phyloP scores from a whole-genome alignment of 1,284 basidiomycete genomes.

The Coniophora puteana region DNA sequence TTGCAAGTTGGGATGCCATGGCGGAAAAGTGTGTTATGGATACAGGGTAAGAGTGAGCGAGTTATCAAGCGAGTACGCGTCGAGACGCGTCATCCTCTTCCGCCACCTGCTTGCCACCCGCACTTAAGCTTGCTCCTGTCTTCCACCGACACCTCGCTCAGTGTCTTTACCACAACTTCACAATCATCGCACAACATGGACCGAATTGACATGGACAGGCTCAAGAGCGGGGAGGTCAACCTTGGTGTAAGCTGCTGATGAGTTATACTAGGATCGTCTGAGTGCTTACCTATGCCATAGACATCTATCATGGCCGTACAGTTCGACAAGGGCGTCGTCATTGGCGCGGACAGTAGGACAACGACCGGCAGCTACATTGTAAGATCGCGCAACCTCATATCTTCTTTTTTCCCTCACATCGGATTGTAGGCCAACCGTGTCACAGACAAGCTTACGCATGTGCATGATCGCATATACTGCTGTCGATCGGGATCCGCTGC shows the following conservation, averaged over 20 bases:
- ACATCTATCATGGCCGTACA: conserved; percentile 99
- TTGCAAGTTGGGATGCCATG: conserved; percentile 52
- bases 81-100: conserved; percentile 60
- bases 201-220: conserved; percentile 66
- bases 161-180: conserved; percentile 13
- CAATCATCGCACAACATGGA: conserved; percentile 44
- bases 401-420: conserved; percentile 4
- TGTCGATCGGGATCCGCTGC: conserved; percentile 98
- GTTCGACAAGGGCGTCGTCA: conserved; percentile 92
- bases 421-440: conserved; percentile 85
- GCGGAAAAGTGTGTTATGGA: conserved; percentile 10
- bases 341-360: conserved; percentile 96
- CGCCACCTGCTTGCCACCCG: conserved; percentile 22
- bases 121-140: conserved; percentile 15
- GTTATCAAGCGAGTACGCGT: conserved; percentile 20
- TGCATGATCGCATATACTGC: conserved; percentile 98
- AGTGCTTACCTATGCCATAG: conserved; percentile 35
- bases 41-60: conserved; percentile 8
- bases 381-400: conserved; percentile 22
- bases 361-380: conserved; percentile 97
- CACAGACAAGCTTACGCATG: conserved; percentile 96
- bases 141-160: too few species aligned
- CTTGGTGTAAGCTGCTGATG: conserved; percentile 70
- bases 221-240: conserved; percentile 93
- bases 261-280: neutral